Evolutionary conservation across 73 alveolate genomes (phyloP), one percentile per base, ranked within the genome.

Genomic region (Effrenium voratum): DNA sequence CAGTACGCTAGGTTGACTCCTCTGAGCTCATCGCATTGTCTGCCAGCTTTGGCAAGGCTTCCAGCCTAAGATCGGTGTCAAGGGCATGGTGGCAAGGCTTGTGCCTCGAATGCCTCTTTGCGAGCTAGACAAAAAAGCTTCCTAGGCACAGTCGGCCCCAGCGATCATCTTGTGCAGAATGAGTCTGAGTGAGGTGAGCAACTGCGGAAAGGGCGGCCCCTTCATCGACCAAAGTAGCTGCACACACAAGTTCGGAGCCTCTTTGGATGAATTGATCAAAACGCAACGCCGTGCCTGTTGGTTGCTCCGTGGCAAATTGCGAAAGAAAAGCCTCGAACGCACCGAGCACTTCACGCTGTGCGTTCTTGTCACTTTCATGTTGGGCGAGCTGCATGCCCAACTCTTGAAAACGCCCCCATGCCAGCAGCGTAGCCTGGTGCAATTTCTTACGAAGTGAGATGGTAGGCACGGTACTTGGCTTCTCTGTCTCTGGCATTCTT

Each of bases 361-460:
- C 40, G 8, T n/a, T 30, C 50, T 6, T 22, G 38, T 45, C 38
- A 28, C 45, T n/a, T 24, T 82, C 40, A 32, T 49, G 49, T 5
- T 46, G 52, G 19, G 50, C 92, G 19, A 82, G 50, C 92, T 82
- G 47, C 50, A 15, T 12, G 3, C 73, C 92, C 38, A 82, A 34
- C 38, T 32, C 75, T 34, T 82, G 44, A 41, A 49, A 82, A 3
- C 92, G 72, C 36, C 34, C 52, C 92, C 92, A 82, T 0, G 73
- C 47, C 15, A 15, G 52, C 75, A 82, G 52, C 3, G 76, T 87
- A 32, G 97, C 97, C 47, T 70, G 97, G 87, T 90, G 97, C 40
- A 90, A 76, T 57, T 90, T 90, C 36, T 68, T n/a, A 1, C 80
- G n/a, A n/a, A n/a, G n/a, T n/a, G 63, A 19, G 26, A 52, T 52